These are phyloP conservation scores for Penicillium occitanis DNA, from an alignment of 2,329 filamentous ascomycete genomes.

Conservation along the genomic window DNA sequence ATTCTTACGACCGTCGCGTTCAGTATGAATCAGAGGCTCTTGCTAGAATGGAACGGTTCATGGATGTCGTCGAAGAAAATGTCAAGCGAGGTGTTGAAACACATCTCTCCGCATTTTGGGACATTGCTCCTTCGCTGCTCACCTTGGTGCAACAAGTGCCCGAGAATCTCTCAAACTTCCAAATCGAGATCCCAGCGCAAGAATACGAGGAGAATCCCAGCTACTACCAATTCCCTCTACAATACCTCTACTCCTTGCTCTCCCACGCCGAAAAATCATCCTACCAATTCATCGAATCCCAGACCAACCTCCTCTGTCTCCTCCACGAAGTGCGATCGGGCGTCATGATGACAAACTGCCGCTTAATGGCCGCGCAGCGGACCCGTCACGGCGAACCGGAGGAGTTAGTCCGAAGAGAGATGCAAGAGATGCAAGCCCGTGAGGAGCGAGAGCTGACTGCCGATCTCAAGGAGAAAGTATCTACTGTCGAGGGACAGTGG, in stretches of 20 bases:
- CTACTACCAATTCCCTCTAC: constrained; percentile 77
- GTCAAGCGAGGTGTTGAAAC: constrained; percentile 85
- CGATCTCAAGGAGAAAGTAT: constrained; percentile 90
- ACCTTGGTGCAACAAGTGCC: constrained; percentile 80
- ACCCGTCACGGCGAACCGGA: constrained; percentile 46
- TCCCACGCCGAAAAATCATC: constrained; percentile 87
- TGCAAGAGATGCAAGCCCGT: constrained; percentile 59
- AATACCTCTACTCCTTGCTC: constrained; percentile 85
- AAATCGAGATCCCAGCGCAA: constrained; percentile 71
- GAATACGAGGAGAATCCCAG: constrained; percentile 85
- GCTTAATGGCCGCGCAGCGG: constrained; percentile 66
- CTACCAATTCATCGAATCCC: constrained; percentile 94
- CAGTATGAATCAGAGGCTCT: constrained; percentile 71
- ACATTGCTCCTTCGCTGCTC: constrained; percentile 82
- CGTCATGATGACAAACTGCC: constrained; percentile 67
- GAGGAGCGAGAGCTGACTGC: constrained; percentile 73
- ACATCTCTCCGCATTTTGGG: constrained; percentile 94
- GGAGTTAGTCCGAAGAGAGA: constrained; percentile 47
- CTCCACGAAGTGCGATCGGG: constrained; percentile 86
- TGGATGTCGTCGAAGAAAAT: constrained; percentile 76
- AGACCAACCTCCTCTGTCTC: constrained; percentile 86
- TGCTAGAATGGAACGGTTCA: constrained; percentile 72
- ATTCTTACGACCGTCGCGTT: constrained; percentile 69
- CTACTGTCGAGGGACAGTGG: constrained; percentile 90
- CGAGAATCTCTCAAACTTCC: constrained; percentile 55